Evolutionary conservation across 2,329 filamentous ascomycete genomes (phyloP).

Genomic region (Botrytis pseudocinerea): DNA sequence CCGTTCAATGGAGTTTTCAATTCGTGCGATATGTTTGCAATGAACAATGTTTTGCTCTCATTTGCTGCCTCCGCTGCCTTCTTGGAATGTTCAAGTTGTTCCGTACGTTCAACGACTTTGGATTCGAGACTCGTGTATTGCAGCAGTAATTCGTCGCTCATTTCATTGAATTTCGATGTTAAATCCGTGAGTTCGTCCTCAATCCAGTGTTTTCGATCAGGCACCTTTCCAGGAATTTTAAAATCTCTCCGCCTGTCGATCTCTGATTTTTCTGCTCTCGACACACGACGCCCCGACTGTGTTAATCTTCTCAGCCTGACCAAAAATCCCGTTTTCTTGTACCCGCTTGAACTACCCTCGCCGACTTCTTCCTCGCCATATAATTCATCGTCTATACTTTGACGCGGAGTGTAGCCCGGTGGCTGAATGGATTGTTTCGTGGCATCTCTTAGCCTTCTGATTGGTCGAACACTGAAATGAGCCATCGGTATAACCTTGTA

Average conservation of each 20-base stretch:
- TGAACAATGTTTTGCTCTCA: conserved; percentile 95
- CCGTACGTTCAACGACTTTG: conserved; percentile 78
- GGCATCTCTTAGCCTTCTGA: conserved; percentile 36
- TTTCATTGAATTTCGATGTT: conserved; percentile 28
- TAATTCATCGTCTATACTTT: conserved; percentile 32
- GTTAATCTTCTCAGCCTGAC: conserved; percentile 36
- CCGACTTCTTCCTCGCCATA: conserved; percentile 30
- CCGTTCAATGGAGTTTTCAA: conserved; percentile 76
- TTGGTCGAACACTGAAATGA: conserved; percentile 79
- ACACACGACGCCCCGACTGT: conserved; percentile 31
- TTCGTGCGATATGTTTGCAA: conserved; percentile 78
- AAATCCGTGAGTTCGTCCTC: conserved; percentile 80
- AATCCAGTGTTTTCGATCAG: conserved; percentile 70
- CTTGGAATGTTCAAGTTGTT: conserved; percentile 84
- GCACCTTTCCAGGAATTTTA: conserved; percentile 82
- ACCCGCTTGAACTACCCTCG: conserved; percentile 32
- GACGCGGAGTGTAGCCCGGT: conserved; percentile 38
- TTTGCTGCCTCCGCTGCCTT: conserved; percentile 93
- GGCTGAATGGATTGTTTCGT: conserved; percentile 40
- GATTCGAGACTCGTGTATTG: conserved; percentile 85
- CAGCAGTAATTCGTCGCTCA: conserved; percentile 57
- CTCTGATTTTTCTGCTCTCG: conserved; percentile 46
- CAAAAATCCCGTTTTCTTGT: conserved; percentile 40
- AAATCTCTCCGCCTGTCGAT: conserved; percentile 52
- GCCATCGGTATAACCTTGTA: conserved; percentile 67